Evolutionary conservation across 1,284 basidiomycete genomes (phyloP).

Genomic region (Trichosporon ovoides): DNA sequence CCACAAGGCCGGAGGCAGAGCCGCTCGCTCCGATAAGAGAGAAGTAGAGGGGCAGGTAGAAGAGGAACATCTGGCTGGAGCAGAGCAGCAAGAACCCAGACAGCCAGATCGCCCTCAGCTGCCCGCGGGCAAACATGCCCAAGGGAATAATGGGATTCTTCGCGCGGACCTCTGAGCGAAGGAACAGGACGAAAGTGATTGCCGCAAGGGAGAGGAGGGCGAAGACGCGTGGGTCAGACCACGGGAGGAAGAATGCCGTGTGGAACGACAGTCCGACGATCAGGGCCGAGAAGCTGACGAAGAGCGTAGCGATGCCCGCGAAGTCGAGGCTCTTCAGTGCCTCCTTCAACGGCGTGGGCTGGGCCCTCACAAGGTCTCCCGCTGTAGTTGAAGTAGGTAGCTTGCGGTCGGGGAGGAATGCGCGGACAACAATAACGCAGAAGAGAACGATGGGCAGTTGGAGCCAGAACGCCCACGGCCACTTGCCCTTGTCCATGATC

Average conservation of each 20-base stretch:
- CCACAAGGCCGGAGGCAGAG: slow-evolving; percentile 47
- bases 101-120: slow-evolving; percentile 52
- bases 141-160: slow-evolving; percentile 76
- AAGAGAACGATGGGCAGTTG: slow-evolving; percentile 38
- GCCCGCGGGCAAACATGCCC: slow-evolving; percentile 63
- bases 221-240: slow-evolving; percentile 66
- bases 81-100: slow-evolving; percentile 57
- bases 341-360: not conserved
- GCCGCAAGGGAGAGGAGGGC: slow-evolving; percentile 59
- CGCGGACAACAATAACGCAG: slow-evolving; percentile 30
- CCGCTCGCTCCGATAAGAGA: slow-evolving; percentile 40
- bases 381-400: slow-evolving; percentile 34
- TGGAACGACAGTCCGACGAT: slow-evolving; percentile 75
- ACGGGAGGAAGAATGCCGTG: slow-evolving; percentile 71
- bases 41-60: slow-evolving; percentile 45
- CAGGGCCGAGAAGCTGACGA: slow-evolving; percentile 64
- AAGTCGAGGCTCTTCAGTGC: slow-evolving; percentile 41
- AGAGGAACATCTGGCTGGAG: slow-evolving; percentile 62
- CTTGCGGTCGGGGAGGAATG: slow-evolving; percentile 38
- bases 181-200: slow-evolving; percentile 56
- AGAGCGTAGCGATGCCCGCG: slow-evolving; percentile 54
- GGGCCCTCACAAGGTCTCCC: slow-evolving; percentile 17
- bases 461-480: slow-evolving; percentile 44
- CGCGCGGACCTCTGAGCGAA: slow-evolving; percentile 66
- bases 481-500: slow-evolving; percentile 42